phyloP scores from a whole-genome alignment of 306 rosid species.

The Rosa chinensis region DNA sequence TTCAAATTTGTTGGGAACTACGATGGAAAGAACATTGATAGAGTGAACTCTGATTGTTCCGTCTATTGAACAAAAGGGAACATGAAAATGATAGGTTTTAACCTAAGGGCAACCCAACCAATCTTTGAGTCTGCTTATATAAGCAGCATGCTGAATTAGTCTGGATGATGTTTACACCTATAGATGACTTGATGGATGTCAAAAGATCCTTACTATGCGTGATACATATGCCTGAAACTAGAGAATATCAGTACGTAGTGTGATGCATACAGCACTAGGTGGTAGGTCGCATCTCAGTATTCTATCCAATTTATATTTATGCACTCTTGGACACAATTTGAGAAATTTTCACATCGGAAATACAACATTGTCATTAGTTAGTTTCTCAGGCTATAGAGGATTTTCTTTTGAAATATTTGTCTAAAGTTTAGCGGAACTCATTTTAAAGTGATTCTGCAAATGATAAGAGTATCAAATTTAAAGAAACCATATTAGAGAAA shows the following conservation, averaged over 20 bases:
- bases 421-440: neutral
- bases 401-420: neutral
- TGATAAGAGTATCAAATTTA: neutral
- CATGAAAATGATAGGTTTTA: neutral
- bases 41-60: neutral
- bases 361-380: neutral
- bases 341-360: neutral
- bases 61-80: neutral
- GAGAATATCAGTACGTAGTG: neutral
- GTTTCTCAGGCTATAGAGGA: neutral
- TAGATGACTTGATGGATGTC: neutral
- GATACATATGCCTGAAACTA: neutral
- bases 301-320: neutral
- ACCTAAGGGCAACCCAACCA: neutral
- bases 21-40: neutral
- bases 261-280: neutral
- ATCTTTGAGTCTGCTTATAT: neutral
- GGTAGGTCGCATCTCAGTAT: neutral
- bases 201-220: neutral
- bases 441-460: neutral
- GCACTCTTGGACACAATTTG: neutral
- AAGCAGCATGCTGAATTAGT: neutral
- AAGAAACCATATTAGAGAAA: neutral
- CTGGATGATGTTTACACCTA: neutral
- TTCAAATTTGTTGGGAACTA: neutral